Evolutionary conservation across 2,329 filamentous ascomycete species (phyloP).

Genomic region (Camillea tinctor): DNA sequence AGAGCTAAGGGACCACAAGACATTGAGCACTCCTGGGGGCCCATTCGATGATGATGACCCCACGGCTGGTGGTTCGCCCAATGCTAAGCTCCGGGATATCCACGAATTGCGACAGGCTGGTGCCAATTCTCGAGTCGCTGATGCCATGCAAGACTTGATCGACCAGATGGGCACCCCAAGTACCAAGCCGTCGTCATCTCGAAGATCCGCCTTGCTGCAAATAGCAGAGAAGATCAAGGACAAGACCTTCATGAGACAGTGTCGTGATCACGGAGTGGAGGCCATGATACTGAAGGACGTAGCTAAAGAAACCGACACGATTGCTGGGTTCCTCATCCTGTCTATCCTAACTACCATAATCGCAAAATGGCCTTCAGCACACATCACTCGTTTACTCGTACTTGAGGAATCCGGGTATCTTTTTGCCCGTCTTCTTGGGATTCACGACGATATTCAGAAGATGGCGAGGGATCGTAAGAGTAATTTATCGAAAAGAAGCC

Average conservation of each 20-base stretch:
- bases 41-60: constrained; percentile 42
- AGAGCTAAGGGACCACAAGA: constrained; percentile 30
- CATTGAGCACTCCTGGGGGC: constrained; percentile 12
- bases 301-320: constrained; percentile 56
- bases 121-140: constrained; percentile 63
- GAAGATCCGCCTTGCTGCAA: constrained; percentile 60
- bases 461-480: constrained; percentile 63
- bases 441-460: constrained; percentile 53
- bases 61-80: constrained; percentile 40
- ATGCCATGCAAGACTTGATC: constrained; percentile 64
- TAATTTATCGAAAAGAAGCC: constrained; percentile 67
- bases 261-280: constrained; percentile 72
- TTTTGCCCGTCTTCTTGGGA: constrained; percentile 54
- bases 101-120: constrained; percentile 66
- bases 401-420: constrained; percentile 54
- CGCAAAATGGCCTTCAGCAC: constrained; percentile 57
- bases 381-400: constrained; percentile 57
- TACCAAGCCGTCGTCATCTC: constrained; percentile 46
- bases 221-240: constrained; percentile 58
- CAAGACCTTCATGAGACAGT: constrained; percentile 64
- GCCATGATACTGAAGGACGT: constrained; percentile 64
- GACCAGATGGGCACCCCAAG: constrained; percentile 57
- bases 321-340: constrained; percentile 63
- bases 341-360: constrained; percentile 64
- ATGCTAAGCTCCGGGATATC: constrained; percentile 58